A percentile compares a stretch with the other conserved stretches of the same genome.
Conservation (phyloP, 352 stramenopile species). For the Phytopythium oedochilum region DNA sequence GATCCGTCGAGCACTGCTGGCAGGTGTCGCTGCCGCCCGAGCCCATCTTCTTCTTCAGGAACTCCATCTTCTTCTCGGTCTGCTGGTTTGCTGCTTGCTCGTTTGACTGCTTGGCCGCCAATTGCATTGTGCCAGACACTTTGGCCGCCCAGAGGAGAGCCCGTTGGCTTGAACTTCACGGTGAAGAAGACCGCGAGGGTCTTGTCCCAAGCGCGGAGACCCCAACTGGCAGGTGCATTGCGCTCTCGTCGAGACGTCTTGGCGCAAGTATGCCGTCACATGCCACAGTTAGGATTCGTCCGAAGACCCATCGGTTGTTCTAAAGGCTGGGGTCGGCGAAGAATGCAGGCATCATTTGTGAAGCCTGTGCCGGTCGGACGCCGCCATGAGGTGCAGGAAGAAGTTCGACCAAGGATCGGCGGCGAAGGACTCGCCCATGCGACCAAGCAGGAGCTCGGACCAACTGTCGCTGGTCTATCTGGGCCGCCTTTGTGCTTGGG, state of each 20-base stretch:
- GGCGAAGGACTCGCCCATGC: neutral
- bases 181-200: neutral
- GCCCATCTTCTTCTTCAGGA: slow-evolving; percentile 18
- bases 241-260: neutral
- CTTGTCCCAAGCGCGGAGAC: neutral
- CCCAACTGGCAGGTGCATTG: neutral
- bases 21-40: slow-evolving; percentile 12
- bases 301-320: too few species aligned
- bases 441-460: neutral
- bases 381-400: too few species aligned
- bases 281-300: slow-evolving; percentile 1
- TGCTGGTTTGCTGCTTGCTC: neutral
- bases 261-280: neutral
- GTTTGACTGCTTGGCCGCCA: neutral
- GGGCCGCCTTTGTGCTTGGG: too few species aligned
- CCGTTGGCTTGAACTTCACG: neutral
- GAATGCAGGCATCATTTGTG: too few species aligned
- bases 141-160: neutral
- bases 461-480: too few species aligned
- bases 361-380: too few species aligned
- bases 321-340: too few species aligned
- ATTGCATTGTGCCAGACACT: neutral
- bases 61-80: slow-evolving; percentile 16
- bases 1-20: slow-evolving; percentile 27
- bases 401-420: neutral